Evolutionary conservation across 1,284 basidiomycete species (phyloP), one percentile per base, ranked within the genome.

Genomic region (Trichosporon coremiiforme): DNA sequence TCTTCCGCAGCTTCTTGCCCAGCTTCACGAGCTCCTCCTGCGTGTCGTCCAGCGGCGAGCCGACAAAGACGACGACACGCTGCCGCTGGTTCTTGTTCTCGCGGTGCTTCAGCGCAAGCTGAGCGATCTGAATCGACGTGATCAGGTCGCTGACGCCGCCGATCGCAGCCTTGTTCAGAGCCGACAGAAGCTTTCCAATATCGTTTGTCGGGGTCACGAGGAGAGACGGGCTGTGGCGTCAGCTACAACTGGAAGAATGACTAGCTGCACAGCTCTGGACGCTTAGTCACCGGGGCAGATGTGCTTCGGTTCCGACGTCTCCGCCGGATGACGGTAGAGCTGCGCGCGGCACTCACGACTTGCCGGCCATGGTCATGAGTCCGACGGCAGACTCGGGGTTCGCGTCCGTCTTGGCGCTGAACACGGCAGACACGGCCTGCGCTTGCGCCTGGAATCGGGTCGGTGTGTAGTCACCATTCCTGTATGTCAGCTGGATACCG

Each of bases 71-170:
- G 77, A 99, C 89, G 75, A 98, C 92, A 55, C 96, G 89, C 80
- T 99, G 96, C 33, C 95, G 90, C 66, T 97, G 91, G 79, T 95
- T 97, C 88, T 99, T 99, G 87, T 98, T 98, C 85, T 96, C 94
- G 71, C 97, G 87, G 82, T 99, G 96, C 84, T 99, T 99, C 71
- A 99, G 87, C 0, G 97, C 95, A 63, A 99, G 90, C 80, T 95
- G 94, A 0, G 96, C 95, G 64, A 98, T 90, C 74, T 93, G 91
- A 78, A 99, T 91, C 8, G 93, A 91, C 2, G 95, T 98, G 7
- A 90, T 88, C 67, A 99, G 88, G 83, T 95, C 93, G 75, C 91
- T 89, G 69, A 86, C 85, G 33, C 95, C 95, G 57, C 90, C 89
- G 73, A 98, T 89, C 79, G 88, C 89, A 63, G 86, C 84, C 60